Base-by-base conservation (phyloP, 2,329 filamentous ascomycete genomes). In the Hypoxylon sp. region DNA sequence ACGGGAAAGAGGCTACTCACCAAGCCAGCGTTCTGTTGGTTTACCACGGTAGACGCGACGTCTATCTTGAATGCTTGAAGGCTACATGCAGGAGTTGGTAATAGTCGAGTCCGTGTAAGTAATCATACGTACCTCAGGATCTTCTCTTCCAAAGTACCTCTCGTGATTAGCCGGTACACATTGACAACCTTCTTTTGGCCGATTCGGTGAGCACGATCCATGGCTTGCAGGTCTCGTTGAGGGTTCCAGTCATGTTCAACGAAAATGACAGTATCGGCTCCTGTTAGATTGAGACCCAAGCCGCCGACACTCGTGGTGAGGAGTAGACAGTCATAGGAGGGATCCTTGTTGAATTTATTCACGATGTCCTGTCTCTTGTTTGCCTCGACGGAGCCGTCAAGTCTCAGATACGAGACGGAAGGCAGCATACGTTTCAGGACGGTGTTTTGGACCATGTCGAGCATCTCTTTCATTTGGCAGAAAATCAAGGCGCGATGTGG, bases 111-210 rank as follows among this genome's bases (percentile, higher is more conserved):
- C 18, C 6, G 22, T n/a, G 28, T 7, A 14, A 4, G 16, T 16
- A 45, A 8, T 26, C 42, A 44, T 36, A 52, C 73, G 68, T 70
- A 76, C 75, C 75, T 97, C 74, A 99, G 83, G 75, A 99, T 99
- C 87, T 99, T 99, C 83, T 99, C 96, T 79, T 99, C 96, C 50
- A 99, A 82, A 1, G 96, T 99, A 67, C 96, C 96, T 71, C 96
- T 88, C 4, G 96, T 99, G 74, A 99, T 96, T 70, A 99, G 85
- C 22, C 96, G 93, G 80, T 99, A 99, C 14, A 99, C 96, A 75
- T 99, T 99, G 72, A 99, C 96, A 36, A 98, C 96, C 86, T 98
- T 99, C 88, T 99, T 99, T 82, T 99, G 96, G 1, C 96, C 96
- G 73, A 99, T 98, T 72, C 96, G 90, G 83, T 99, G 96, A 7